Conservation (phyloP, 2,329 filamentous ascomycete species). For the Neopestalotiopsis sp. region DNA sequence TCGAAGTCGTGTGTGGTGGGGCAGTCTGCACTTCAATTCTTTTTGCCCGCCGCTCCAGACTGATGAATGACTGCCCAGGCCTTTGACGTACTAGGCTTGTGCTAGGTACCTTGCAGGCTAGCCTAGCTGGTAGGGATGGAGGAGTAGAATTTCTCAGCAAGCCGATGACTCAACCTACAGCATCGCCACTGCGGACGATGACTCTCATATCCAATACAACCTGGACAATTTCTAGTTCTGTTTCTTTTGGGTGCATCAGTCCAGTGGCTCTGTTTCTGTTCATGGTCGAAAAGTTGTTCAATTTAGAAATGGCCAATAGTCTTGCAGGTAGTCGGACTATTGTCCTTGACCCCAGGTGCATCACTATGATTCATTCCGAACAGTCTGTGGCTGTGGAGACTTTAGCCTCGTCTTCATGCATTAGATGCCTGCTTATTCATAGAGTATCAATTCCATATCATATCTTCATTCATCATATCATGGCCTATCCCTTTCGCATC, state of each 20-base stretch:
- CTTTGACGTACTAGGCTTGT: neutral
- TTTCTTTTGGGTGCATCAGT: too few species aligned
- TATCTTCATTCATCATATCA: too few species aligned
- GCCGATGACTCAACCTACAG: conserved; percentile 13
- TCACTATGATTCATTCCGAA: conserved; percentile 15
- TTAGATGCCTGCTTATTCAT: neutral
- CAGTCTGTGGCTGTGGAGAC: neutral
- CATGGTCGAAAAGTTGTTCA: neutral
- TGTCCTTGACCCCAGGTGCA: neutral
- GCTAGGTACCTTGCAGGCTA: conserved; percentile 1
- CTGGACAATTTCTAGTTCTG: too few species aligned
- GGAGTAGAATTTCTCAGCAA: conserved; percentile 6
- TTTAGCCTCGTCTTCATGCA: neutral
- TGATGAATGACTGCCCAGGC: neutral
- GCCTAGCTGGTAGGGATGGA: neutral
- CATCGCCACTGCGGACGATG: conserved; percentile 16
- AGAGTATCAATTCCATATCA: too few species aligned
- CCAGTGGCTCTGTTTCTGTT: too few species aligned
- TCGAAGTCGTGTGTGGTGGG: conserved; percentile 19
- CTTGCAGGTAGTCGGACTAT: neutral
- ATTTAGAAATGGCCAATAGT: neutral
- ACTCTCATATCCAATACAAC: conserved; percentile 4
- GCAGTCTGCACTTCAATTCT: conserved; percentile 6
- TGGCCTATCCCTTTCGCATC: neutral
- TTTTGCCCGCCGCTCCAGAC: conserved; percentile 8